phyloP scores from a whole-genome alignment of 2,329 filamentous ascomycete species.

The Ascochyta lentis region DNA sequence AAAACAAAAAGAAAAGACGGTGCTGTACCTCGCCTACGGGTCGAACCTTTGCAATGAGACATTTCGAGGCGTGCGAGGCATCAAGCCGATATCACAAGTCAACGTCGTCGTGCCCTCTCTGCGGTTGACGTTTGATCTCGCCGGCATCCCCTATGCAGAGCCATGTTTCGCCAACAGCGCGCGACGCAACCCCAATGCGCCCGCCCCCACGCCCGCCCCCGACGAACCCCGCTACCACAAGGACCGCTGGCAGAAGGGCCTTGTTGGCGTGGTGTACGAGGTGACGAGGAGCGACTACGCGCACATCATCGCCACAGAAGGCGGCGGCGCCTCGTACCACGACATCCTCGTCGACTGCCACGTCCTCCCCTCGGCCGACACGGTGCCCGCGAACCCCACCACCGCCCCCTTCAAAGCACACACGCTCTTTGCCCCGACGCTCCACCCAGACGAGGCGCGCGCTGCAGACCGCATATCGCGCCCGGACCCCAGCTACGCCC shows the following conservation, averaged over 20 bases:
- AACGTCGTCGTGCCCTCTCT: slow-evolving; percentile 83
- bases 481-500: slow-evolving; percentile 74
- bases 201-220: slow-evolving; percentile 41
- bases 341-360: slow-evolving; percentile 83
- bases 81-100: slow-evolving; percentile 79
- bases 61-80: slow-evolving; percentile 78
- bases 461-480: slow-evolving; percentile 59
- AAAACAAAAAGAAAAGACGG: slow-evolving; percentile 29
- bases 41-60: slow-evolving; percentile 85
- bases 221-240: slow-evolving; percentile 55
- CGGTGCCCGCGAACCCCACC: slow-evolving; percentile 69
- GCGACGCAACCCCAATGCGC: slow-evolving; percentile 54
- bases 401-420: slow-evolving; percentile 77
- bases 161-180: slow-evolving; percentile 90
- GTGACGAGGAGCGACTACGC: slow-evolving; percentile 83
- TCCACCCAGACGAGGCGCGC: slow-evolving; percentile 24
- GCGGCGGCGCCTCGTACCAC: slow-evolving; percentile 82
- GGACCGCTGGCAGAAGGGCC: slow-evolving; percentile 75
- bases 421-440: slow-evolving; percentile 75
- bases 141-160: slow-evolving; percentile 84
- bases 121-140: slow-evolving; percentile 81
- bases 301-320: slow-evolving; percentile 88
- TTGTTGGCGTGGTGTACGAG: slow-evolving; percentile 95
- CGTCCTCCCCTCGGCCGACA: slow-evolving; percentile 64
- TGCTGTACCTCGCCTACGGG: slow-evolving; percentile 72